Percentiles rank a stretch among this genome's conserved stretches.
Conservation (phyloP, 1,284 basidiomycete species). For the Tilletia walkeri region DNA sequence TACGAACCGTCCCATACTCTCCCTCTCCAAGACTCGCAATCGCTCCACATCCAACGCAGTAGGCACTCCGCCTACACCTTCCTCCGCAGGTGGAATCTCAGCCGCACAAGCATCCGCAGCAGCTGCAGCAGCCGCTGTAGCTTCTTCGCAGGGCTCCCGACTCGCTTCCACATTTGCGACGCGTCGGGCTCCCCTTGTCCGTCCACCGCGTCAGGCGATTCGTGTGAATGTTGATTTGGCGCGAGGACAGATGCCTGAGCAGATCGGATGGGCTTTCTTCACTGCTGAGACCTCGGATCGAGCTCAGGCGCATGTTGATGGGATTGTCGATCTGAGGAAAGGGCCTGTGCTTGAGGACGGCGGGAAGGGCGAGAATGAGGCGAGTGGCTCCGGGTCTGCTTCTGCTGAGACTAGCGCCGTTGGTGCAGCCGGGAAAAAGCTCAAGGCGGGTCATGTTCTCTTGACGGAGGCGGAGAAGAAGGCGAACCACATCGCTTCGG, state of each 20-base stretch:
- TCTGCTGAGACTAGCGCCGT: slow-evolving; percentile 21
- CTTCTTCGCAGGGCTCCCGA: neutral
- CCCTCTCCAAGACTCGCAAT: neutral
- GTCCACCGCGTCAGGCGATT: neutral
- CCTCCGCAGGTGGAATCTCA: neutral
- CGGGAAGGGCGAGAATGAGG: no score
- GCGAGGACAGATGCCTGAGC: neutral
- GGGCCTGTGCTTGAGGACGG: neutral
- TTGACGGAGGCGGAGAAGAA: slow-evolving; percentile 81
- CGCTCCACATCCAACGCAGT: neutral
- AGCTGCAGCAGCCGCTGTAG: neutral
- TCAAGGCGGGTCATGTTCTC: slow-evolving; percentile 58
- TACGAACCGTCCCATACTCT: neutral
- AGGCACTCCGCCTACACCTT: neutral
- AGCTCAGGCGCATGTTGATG: slow-evolving; percentile 2
- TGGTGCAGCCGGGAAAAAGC: slow-evolving; percentile 14
- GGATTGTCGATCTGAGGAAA: neutral
- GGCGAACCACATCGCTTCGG: slow-evolving; percentile 88
- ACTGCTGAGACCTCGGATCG: neutral
- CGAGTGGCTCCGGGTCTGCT: neutral
- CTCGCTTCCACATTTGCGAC: slow-evolving; percentile 7
- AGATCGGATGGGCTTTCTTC: neutral
- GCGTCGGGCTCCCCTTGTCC: slow-evolving; percentile 2
- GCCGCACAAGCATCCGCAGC: neutral
- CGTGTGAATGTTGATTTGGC: neutral